Conservation (phyloP, 2,329 filamentous ascomycete genomes). For the Fusarium camptoceras region DNA sequence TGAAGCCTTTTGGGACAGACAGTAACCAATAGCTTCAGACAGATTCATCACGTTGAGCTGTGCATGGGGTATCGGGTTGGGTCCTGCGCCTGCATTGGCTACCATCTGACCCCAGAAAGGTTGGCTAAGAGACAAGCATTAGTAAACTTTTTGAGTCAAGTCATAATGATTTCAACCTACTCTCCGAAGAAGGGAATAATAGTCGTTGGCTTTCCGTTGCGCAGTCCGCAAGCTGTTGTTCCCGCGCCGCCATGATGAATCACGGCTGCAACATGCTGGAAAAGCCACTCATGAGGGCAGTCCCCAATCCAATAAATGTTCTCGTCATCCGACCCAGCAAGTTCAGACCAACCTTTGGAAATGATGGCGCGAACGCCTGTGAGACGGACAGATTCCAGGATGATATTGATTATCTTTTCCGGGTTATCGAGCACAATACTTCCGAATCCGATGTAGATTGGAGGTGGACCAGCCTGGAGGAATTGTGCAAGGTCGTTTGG, state of each 20-base stretch:
- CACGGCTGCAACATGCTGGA: background rate
- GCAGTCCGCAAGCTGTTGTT: background rate
- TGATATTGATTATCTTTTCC: background rate
- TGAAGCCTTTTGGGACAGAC: background rate
- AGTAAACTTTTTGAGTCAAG: no score
- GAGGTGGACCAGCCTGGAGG: background rate
- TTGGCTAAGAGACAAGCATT: background rate
- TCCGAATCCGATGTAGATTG: background rate
- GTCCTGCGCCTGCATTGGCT: background rate
- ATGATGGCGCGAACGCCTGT: background rate
- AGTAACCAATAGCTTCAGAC: background rate
- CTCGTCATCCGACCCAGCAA: background rate
- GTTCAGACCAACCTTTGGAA: background rate
- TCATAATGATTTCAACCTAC: no score
- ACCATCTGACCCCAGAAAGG: slow-evolving; percentile 1
- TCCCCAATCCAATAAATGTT: background rate
- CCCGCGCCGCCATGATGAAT: background rate
- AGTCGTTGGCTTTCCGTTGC: background rate
- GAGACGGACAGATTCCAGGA: background rate
- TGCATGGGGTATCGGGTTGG: background rate
- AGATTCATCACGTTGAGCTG: background rate
- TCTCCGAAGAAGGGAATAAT: background rate
- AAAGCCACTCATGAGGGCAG: background rate
- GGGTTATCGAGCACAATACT: background rate
- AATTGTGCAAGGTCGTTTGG: background rate